Conservation (phyloP, 73 alveolate species). For the Symbiodinium pilosum region DNA sequence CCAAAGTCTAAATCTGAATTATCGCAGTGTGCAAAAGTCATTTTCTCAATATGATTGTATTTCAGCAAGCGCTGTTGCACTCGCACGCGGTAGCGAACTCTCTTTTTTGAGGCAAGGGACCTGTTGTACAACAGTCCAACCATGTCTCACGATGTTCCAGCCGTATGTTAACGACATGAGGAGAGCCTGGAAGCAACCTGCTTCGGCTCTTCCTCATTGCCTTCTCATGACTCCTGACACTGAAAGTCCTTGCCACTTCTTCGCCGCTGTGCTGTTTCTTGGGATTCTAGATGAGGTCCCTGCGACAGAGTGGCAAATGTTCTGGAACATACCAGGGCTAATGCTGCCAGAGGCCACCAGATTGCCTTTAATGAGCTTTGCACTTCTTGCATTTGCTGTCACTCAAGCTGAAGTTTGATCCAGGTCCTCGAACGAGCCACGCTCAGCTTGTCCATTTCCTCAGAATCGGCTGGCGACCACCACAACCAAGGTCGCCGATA, state of each 20-base stretch:
- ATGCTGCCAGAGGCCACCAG: conserved; percentile 41
- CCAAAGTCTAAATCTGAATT: no score
- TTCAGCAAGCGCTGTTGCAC: background rate
- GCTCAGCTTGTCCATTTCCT: no score
- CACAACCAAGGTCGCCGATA: conserved; percentile 56
- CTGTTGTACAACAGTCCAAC: background rate
- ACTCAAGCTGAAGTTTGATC: no score
- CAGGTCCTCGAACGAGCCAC: background rate
- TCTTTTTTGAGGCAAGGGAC: background rate
- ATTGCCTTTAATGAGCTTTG: no score
- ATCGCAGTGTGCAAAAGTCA: no score
- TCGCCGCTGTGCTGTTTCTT: background rate
- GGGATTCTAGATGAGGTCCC: conserved; percentile 30
- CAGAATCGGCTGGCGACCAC: background rate
- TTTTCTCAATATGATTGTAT: no score
- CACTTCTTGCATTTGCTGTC: no score
- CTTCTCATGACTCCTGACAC: no score
- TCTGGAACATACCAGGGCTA: conserved; percentile 87
- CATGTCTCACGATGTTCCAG: background rate
- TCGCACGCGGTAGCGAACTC: background rate
- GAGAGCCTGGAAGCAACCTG: background rate
- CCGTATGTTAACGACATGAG: background rate
- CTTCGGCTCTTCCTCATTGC: no score
- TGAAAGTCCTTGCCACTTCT: no score
- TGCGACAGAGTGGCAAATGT: conserved; percentile 82